These are phyloP conservation scores for sorghum (Sorghum bicolor) DNA, from an alignment of 176 grass and related monocot genomes.

Conservation along the genomic window DNA sequence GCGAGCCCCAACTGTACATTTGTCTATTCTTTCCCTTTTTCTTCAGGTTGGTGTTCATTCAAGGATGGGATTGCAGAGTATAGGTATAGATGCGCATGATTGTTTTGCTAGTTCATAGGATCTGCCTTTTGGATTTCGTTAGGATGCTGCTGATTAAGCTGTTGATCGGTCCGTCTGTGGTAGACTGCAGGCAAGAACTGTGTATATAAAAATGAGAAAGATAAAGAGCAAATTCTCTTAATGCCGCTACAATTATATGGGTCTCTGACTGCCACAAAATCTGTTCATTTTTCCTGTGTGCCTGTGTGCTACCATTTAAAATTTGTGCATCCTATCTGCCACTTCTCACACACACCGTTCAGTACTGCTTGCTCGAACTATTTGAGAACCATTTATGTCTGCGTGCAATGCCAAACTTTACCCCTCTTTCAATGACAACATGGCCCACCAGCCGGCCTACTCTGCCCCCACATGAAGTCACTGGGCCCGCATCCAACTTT, in stretches of 20 bases:
- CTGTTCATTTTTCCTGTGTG: no score
- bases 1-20: conserved; percentile 17
- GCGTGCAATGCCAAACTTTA: no score
- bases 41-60: not conserved
- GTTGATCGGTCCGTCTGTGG: not conserved
- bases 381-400: no score
- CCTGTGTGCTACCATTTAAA: no score
- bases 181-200: not conserved
- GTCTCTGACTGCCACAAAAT: no score
- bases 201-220: not conserved
- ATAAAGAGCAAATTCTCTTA: not conserved
- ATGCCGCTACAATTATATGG: not conserved
- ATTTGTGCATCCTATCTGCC: no score
- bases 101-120: conserved; percentile 20
- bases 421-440: no score
- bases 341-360: no score
- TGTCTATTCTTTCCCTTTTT: conserved; percentile 16
- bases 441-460: no score
- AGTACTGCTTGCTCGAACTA: no score
- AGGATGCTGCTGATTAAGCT: not conserved
- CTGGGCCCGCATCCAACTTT: no score
- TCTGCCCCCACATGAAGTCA: no score
- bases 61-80: not conserved
- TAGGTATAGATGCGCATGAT: conserved; percentile 3
- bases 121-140: not conserved